Evolutionary conservation across 2,329 filamentous ascomycete species (phyloP).

Genomic region (Trichoderma citrinoviride): DNA sequence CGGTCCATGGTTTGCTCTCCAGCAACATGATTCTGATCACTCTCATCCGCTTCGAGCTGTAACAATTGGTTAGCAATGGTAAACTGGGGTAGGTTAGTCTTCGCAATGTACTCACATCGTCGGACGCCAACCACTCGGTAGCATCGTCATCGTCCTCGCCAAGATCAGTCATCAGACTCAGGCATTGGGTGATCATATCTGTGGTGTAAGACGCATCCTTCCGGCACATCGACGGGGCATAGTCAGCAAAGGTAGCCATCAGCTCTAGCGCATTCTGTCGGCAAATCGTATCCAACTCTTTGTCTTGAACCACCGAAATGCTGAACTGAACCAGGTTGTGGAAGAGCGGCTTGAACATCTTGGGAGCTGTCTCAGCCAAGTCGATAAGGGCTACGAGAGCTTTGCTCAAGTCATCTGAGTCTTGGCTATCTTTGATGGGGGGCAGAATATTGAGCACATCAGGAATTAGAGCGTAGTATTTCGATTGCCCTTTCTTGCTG

Average conservation of each 20-base stretch:
- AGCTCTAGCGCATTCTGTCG: conserved; percentile 94
- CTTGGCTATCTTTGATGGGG: conserved; percentile 85
- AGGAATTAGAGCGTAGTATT: conserved; percentile 83
- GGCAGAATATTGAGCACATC: conserved; percentile 93
- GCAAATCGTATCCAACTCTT: conserved; percentile 84
- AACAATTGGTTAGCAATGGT: conserved; percentile 29
- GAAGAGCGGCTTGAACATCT: conserved; percentile 97
- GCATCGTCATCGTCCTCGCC: conserved; percentile 94
- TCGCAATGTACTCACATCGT: conserved; percentile 64
- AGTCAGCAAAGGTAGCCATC: conserved; percentile 97
- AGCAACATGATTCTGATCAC: conserved; percentile 93
- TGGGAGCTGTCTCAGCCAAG: conserved; percentile 86
- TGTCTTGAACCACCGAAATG: conserved; percentile 91
- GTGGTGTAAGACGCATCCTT: conserved; percentile 89
- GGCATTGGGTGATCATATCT: conserved; percentile 97
- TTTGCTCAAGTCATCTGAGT: conserved; percentile 88
- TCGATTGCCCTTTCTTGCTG: conserved; percentile 79
- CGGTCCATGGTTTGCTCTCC: conserved; percentile 99
- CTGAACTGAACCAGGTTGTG: conserved; percentile 89
- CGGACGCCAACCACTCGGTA: conserved; percentile 85
- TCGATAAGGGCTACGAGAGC: conserved; percentile 90
- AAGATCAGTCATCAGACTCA: conserved; percentile 97
- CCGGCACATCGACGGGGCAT: conserved; percentile 88
- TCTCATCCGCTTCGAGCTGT: conserved; percentile 89
- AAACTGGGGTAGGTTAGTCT: neutral